Percentiles rank a stretch among this genome's conserved stretches.
Evolutionary conservation across 352 stramenopile genomes (phyloP).

Genomic region (Phytophthora litchii): DNA sequence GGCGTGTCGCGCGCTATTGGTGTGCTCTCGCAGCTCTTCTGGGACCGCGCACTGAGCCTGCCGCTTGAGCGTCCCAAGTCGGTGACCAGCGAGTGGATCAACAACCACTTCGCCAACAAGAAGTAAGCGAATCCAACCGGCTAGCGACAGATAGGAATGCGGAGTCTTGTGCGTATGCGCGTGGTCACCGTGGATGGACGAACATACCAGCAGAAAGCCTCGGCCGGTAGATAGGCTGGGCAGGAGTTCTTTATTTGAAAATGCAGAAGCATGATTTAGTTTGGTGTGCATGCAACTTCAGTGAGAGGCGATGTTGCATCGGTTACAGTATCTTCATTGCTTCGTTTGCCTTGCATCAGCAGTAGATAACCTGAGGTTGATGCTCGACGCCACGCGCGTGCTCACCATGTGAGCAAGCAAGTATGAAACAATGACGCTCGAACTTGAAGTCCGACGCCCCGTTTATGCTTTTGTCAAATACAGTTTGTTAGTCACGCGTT

Average conservation of each 20-base stretch:
- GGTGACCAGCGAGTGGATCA: conserved; percentile 98
- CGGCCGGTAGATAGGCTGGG: conserved; percentile 29
- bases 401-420: conserved; percentile 10
- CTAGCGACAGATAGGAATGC: conserved; percentile 19
- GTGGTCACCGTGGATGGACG: conserved; percentile 9
- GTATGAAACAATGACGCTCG: background rate
- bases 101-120: conserved; percentile 93
- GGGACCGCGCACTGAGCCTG: conserved; percentile 97
- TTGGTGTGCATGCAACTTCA: conserved; percentile 1
- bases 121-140: conserved; percentile 47
- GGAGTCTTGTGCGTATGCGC: background rate
- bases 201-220: conserved; percentile 26
- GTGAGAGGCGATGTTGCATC: too few relatives aligned
- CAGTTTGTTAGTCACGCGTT: conserved; percentile 7
- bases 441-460: conserved; percentile 14
- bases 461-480: conserved; percentile 1
- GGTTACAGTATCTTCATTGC: too few relatives aligned
- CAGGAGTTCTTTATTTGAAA: conserved; percentile 49
- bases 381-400: too few relatives aligned
- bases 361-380: too few relatives aligned
- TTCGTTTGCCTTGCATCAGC: too few relatives aligned
- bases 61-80: conserved; percentile 99
- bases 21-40: conserved; percentile 98
- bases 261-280: conserved; percentile 32
- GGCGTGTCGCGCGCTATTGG: conserved; percentile 98